Conservation (phyloP, 2,329 filamentous ascomycete species). For the Apiospora marii region DNA sequence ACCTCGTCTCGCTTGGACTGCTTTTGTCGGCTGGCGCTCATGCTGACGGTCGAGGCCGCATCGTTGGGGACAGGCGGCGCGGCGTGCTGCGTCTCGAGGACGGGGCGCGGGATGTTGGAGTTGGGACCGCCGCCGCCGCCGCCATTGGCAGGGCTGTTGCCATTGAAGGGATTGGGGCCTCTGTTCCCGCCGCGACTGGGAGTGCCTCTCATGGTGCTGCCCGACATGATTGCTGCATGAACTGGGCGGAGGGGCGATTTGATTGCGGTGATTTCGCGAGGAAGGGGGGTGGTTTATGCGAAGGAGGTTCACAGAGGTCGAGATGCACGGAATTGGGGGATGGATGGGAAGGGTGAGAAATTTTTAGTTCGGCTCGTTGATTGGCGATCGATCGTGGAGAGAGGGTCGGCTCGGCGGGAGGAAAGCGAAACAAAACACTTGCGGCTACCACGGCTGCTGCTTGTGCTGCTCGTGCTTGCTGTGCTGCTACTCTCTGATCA, state of each 20-base stretch:
- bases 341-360: not conserved
- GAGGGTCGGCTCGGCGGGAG: not conserved
- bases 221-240: slow-evolving; percentile 55
- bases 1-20: slow-evolving; percentile 99
- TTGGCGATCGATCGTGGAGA: slow-evolving; percentile 2
- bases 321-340: too few relatives aligned
- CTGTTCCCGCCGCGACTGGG: slow-evolving; percentile 68
- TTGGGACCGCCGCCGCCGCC: not conserved
- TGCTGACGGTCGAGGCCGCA: slow-evolving; percentile 75
- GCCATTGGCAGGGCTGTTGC: slow-evolving; percentile 60
- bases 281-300: slow-evolving; percentile 9
- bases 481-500: not conserved
- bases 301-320: not conserved
- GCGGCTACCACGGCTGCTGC: not conserved
- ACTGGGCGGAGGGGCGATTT: slow-evolving; percentile 34
- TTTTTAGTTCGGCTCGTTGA: slow-evolving; percentile 17
- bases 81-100: slow-evolving; percentile 61
- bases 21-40: slow-evolving; percentile 95
- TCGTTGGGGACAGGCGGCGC: slow-evolving; percentile 56
- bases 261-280: slow-evolving; percentile 31
- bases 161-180: slow-evolving; percentile 58
- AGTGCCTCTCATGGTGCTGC: slow-evolving; percentile 74
- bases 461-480: not conserved
- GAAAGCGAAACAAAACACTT: not conserved
- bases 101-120: slow-evolving; percentile 77